Percentiles rank a stretch among this genome's conserved stretches.
Evolutionary conservation across 192 early-diverging fungal species (phyloP).

Genomic region (Backusella morwellensis): DNA sequence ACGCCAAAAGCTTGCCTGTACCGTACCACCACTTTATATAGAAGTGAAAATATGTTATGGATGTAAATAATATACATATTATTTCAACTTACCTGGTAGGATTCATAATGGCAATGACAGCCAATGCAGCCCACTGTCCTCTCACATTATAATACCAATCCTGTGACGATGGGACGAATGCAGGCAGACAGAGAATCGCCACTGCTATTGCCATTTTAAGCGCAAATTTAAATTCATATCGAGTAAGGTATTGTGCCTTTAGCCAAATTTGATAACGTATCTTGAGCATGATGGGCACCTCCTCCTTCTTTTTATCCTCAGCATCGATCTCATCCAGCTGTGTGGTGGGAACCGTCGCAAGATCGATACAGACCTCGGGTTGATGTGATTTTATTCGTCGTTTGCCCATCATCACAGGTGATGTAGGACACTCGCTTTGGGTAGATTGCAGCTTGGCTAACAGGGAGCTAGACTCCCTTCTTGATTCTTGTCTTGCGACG

Average conservation of each 20-base stretch:
- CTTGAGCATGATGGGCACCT: conserved; percentile 20
- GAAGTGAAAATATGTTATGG: too few species aligned
- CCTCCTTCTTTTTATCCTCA: background rate
- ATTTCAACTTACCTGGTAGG: conserved; percentile 22
- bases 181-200: conserved; percentile 35
- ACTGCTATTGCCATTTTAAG: conserved; percentile 51
- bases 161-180: conserved; percentile 37
- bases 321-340: background rate
- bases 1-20: conserved; percentile 42
- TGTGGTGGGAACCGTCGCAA: background rate
- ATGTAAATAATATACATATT: background rate
- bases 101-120: conserved; percentile 43
- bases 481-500: background rate
- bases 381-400: background rate
- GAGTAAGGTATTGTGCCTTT: conserved; percentile 31
- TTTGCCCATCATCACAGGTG: background rate
- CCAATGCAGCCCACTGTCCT: conserved; percentile 51
- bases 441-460: background rate
- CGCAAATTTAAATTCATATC: conserved; percentile 47
- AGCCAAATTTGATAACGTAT: conserved; percentile 45
- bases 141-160: conserved; percentile 27
- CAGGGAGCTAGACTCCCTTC: background rate
- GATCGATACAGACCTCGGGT: background rate
- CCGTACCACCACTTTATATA: conserved; percentile 37
- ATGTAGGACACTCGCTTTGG: background rate